Evolutionary conservation across 352 stramenopile genomes (phyloP).

Genomic region (Pythium brachiatum): DNA sequence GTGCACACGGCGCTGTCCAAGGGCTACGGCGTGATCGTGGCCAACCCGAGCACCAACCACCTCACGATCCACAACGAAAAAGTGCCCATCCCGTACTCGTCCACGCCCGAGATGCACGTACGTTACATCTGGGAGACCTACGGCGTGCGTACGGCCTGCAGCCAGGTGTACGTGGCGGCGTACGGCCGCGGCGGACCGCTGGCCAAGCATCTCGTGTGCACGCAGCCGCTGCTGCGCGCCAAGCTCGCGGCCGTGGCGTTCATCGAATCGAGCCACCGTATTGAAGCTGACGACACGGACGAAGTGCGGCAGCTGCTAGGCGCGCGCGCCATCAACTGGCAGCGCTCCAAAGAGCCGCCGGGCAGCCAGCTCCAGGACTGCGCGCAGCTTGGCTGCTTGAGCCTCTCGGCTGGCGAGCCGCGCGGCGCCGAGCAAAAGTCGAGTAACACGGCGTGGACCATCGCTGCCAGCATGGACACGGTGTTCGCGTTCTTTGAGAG

Average conservation of each 20-base stretch:
- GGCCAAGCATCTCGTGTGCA: conserved; percentile 73
- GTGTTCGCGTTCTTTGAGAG: conserved; percentile 86
- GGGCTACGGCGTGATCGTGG: conserved; percentile 79
- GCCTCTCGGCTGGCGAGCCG: conserved; percentile 72
- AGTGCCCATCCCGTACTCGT: conserved; percentile 72
- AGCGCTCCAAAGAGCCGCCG: conserved; percentile 64
- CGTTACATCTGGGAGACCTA: conserved; percentile 84
- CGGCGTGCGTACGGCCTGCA: conserved; percentile 59
- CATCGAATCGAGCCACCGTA: conserved; percentile 78
- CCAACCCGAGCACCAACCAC: conserved; percentile 78
- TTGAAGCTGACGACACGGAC: conserved; percentile 59
- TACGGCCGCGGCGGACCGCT: conserved; percentile 72
- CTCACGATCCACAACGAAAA: conserved; percentile 70
- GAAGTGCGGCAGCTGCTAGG: conserved; percentile 65
- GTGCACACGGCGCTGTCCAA: conserved; percentile 75
- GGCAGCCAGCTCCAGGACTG: conserved; percentile 71
- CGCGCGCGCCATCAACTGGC: conserved; percentile 80
- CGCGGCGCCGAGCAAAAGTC: conserved; percentile 62
- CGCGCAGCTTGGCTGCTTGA: conserved; percentile 69
- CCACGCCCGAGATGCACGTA: conserved; percentile 74
- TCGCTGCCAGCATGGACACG: conserved; percentile 78
- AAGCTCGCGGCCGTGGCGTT: conserved; percentile 77
- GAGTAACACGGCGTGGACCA: conserved; percentile 82
- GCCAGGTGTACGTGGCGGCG: conserved; percentile 77
- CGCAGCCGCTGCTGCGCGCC: conserved; percentile 54